Base-by-base conservation (phyloP, 768 basidiomycete species). In the Trametes meyenii region DNA sequence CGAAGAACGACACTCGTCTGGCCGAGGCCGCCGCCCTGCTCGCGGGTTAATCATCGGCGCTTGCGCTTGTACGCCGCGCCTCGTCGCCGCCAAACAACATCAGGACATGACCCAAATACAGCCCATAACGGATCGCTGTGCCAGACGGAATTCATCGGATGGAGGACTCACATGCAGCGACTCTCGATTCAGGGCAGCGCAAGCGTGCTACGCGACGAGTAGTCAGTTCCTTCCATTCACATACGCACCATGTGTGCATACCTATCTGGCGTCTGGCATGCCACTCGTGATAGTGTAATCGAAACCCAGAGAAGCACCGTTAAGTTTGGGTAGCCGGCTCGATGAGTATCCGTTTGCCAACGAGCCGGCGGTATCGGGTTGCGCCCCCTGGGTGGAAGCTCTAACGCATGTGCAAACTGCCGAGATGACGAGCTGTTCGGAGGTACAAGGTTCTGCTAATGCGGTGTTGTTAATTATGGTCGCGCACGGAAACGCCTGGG, bases 381-480 rank as follows among this genome's bases (percentile, higher is more conserved):
- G 57, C 29, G 35, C 42, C 57, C 44, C 33, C 23, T 42, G 14
- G 36, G 14, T 29, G 49, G 57, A n/a, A n/a, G n/a, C 49, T 50
- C 48, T 24, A 1, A 17, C 26, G 19, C 40, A n/a, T 33, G 49
- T 23, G 46, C 55, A 50, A 19, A 35, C 40, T 50, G 49, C 57
- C 57, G 57, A 58, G 29, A 35, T 29, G 29, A 17, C 13, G 17
- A 16, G 29, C 13, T 26, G 29, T 58, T 50, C 50, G 23, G 38
- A 44, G 42, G 11, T 21, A 58, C 57, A 58, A 58, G 49, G 57
- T 58, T 58, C 49, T 58, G 57, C 57, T 40, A 43, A 60, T 48
- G 59, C 59, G 59, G 59, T 60, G 59, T 49, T 54, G 51, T 60
- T 54, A 60, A 60, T 60, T 53, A 60, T 60, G 59, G 59, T 51